A percentile compares a stretch with the other conserved stretches of the same genome.
Conservation (phyloP, 1,139 yeast species). For the Candida gigantensis region DNA sequence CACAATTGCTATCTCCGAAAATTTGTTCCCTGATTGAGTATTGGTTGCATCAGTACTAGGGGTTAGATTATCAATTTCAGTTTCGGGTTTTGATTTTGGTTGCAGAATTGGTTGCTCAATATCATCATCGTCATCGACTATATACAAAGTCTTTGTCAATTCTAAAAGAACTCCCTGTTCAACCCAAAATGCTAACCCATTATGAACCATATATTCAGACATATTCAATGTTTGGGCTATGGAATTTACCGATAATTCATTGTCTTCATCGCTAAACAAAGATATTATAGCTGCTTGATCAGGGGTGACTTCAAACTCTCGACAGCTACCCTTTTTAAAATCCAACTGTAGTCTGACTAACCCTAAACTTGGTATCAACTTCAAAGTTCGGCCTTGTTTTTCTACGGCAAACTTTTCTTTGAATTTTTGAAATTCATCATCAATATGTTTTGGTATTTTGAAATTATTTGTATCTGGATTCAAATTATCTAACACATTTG, state of each 20-base stretch:
- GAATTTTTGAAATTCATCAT: slow-evolving; percentile 42
- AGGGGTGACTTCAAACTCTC: slow-evolving; percentile 57
- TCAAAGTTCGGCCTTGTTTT: slow-evolving; percentile 61
- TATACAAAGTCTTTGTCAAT: slow-evolving; percentile 28
- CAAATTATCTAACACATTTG: slow-evolving; percentile 34
- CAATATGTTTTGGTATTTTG: slow-evolving; percentile 46
- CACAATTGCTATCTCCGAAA: slow-evolving; percentile 9
- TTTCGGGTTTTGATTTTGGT: no score
- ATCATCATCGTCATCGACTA: slow-evolving; percentile 20
- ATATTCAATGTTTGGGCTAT: slow-evolving; percentile 32
- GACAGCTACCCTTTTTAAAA: slow-evolving; percentile 40
- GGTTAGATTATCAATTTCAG: slow-evolving; percentile 3
- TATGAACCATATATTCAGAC: slow-evolving; percentile 38
- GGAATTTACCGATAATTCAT: slow-evolving; percentile 26
- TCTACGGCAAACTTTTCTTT: slow-evolving; percentile 37
- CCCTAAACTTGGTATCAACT: slow-evolving; percentile 63
- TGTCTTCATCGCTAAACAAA: slow-evolving; percentile 46
- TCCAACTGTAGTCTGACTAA: slow-evolving; percentile 59
- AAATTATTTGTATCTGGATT: slow-evolving; percentile 39
- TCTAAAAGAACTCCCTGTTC: slow-evolving; percentile 47
- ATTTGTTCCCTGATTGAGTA: slow-evolving; percentile 2
- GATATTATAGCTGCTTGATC: slow-evolving; percentile 68
- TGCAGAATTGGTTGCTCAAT: slow-evolving; percentile 2
- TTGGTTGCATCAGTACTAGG: slow-evolving; percentile 1
- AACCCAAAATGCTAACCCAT: slow-evolving; percentile 59